A percentile compares a stretch with the other conserved stretches of the same genome.
phyloP scores from a whole-genome alignment of 257 asterid species.

The Ajuga chamaepitys region DNA sequence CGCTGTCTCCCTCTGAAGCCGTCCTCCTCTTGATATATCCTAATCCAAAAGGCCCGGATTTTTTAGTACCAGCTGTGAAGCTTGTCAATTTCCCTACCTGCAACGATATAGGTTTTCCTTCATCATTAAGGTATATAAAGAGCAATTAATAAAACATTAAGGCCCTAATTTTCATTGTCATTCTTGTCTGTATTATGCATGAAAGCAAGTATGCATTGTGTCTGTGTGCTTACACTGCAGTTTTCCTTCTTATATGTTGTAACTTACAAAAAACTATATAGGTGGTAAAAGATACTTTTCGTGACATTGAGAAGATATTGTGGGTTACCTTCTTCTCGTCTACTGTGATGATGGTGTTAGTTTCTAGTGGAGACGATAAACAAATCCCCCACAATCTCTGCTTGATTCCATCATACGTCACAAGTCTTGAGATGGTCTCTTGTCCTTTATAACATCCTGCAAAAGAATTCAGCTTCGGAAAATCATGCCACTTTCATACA shows the following conservation, averaged over 20 bases:
- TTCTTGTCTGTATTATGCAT: neutral
- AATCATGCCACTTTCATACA: neutral
- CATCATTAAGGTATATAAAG: constrained; percentile 12
- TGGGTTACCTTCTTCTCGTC: constrained; percentile 68
- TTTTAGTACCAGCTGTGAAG: constrained; percentile 48
- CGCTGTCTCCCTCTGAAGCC: constrained; percentile 68
- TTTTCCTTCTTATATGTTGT: neutral
- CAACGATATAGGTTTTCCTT: constrained; percentile 8
- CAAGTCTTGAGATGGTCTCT: constrained; percentile 93
- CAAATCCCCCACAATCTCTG: constrained; percentile 85
- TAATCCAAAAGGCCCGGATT: constrained; percentile 65
- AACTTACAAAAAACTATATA: neutral
- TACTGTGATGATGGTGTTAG: constrained; percentile 64
- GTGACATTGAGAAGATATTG: constrained; percentile 8
- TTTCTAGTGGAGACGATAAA: constrained; percentile 60
- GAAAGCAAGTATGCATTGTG: neutral
- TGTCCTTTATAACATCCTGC: constrained; percentile 97
- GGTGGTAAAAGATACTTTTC: neutral
- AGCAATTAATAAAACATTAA: neutral
- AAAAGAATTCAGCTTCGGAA: constrained; percentile 16
- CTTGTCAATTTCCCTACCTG: constrained; percentile 95
- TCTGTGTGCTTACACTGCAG: neutral
- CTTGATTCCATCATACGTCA: constrained; percentile 88
- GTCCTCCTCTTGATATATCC: constrained; percentile 77
- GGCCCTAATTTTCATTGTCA: neutral